phyloP scores from a whole-genome alignment of 1,284 basidiomycete species.

The Xerocomus amazonicus region DNA sequence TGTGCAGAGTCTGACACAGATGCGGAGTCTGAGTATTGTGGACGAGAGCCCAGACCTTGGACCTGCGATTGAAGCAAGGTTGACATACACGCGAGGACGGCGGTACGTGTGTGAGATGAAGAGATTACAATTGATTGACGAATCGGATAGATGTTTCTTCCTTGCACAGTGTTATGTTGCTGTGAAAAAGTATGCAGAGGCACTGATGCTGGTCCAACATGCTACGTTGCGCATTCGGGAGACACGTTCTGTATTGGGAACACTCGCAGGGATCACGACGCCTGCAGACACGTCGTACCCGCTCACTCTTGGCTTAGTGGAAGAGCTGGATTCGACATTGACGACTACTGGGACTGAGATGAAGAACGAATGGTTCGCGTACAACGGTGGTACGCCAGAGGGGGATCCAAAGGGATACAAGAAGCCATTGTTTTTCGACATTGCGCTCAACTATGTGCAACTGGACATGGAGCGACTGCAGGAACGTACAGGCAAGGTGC shows the following conservation, averaged over 20 bases:
- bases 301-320: slow-evolving; percentile 44
- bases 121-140: not conserved
- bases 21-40: slow-evolving; percentile 78
- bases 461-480: slow-evolving; percentile 77
- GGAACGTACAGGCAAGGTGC: slow-evolving; percentile 63
- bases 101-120: slow-evolving; percentile 44
- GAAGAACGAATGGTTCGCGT: slow-evolving; percentile 79
- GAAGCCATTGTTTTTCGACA: slow-evolving; percentile 90
- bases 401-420: slow-evolving; percentile 50
- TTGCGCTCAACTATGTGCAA: slow-evolving; percentile 89
- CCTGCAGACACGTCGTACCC: slow-evolving; percentile 50
- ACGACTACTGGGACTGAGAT: slow-evolving; percentile 48
- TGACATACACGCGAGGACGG: slow-evolving; percentile 71
- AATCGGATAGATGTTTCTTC: slow-evolving; percentile 55
- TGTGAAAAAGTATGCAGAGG: slow-evolving; percentile 68
- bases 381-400: slow-evolving; percentile 60
- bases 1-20: slow-evolving; percentile 78
- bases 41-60: slow-evolving; percentile 84
- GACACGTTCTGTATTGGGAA: slow-evolving; percentile 48
- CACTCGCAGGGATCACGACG: slow-evolving; percentile 40
- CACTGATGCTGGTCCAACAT: slow-evolving; percentile 65
- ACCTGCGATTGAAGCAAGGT: slow-evolving; percentile 69
- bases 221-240: slow-evolving; percentile 70
- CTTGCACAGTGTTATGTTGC: slow-evolving; percentile 68
- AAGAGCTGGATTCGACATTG: slow-evolving; percentile 50